Percentiles rank a stretch among this genome's conserved stretches.
Evolutionary conservation across 1,284 basidiomycete species (phyloP).

Genomic region (Cryptococcus deneoformans): DNA sequence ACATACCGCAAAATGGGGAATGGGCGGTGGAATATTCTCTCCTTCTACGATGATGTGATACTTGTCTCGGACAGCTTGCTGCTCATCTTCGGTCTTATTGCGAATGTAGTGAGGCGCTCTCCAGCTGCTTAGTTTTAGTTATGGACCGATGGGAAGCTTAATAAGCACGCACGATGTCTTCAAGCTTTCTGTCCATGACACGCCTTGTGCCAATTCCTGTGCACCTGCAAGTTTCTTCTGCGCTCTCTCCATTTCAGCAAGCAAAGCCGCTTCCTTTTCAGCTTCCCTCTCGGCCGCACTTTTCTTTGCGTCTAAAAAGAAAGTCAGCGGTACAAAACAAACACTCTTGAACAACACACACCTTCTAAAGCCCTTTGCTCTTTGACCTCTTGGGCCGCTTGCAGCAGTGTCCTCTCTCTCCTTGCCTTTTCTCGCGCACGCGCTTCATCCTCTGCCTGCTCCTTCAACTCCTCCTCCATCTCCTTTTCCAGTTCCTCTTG

Average conservation of each 20-base stretch:
- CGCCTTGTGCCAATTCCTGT: conserved; percentile 84
- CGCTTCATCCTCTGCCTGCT: conserved; percentile 74
- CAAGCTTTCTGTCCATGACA: conserved; percentile 82
- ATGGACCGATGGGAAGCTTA: background rate
- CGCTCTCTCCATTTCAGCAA: conserved; percentile 85
- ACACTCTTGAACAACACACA: conserved; percentile 46
- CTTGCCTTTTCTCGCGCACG: conserved; percentile 66
- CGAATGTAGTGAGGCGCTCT: conserved; percentile 79
- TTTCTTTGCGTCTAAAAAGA: conserved; percentile 71
- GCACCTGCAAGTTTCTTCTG: conserved; percentile 85
- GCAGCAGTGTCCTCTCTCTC: conserved; percentile 75
- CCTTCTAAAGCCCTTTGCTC: conserved; percentile 74
- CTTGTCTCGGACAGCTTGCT: conserved; percentile 76
- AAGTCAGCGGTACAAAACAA: background rate
- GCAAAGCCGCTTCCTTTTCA: conserved; percentile 84
- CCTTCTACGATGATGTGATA: conserved; percentile 92
- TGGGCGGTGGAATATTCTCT: conserved; percentile 87
- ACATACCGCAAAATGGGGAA: conserved; percentile 69
- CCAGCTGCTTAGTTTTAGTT: conserved; percentile 67
- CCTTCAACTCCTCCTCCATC: conserved; percentile 61
- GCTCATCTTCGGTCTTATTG: conserved; percentile 64
- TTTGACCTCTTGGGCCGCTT: conserved; percentile 93
- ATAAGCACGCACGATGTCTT: conserved; percentile 62
- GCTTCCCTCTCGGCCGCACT: conserved; percentile 75
- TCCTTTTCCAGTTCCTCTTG: conserved; percentile 57